phyloP scores from a whole-genome alignment of 768 basidiomycete genomes.

The Gymnopilus dilepis region DNA sequence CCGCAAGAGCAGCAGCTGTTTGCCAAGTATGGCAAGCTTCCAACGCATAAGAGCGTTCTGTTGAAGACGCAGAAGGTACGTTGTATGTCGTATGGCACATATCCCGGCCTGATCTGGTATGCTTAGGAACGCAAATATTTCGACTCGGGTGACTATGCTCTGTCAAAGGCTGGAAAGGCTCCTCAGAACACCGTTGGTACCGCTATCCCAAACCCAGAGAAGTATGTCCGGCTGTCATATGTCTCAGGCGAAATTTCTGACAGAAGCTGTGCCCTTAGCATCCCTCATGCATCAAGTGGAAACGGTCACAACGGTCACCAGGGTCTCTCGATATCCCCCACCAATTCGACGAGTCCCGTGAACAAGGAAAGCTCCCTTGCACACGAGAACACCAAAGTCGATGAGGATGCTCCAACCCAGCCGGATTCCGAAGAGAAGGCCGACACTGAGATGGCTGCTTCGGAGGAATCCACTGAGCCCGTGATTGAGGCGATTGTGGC shows the following conservation, averaged over 20 bases:
- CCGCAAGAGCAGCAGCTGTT: conserved; percentile 95
- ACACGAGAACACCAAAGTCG: conserved; percentile 41
- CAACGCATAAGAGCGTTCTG: conserved; percentile 90
- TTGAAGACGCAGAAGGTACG: conserved; percentile 94
- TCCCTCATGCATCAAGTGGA: conserved; percentile 84
- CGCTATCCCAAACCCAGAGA: conserved; percentile 97
- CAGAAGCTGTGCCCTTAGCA: conserved; percentile 51
- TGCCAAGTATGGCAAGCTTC: conserved; percentile 92
- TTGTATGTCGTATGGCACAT: conserved; percentile 13
- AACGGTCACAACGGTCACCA: conserved; percentile 54
- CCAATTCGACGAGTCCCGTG: conserved; percentile 66
- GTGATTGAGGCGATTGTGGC: conserved; percentile 5
- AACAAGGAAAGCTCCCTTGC: conserved; percentile 65
- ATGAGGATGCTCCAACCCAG: conserved; percentile 30
- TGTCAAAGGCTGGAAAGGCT: conserved; percentile 94
- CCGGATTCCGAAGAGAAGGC: conserved; percentile 13
- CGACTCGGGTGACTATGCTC: conserved; percentile 97
- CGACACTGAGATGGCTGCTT: conserved; percentile 5
- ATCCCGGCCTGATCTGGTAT: conserved; percentile 21
- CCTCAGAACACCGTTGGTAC: conserved; percentile 91
- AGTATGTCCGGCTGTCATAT: conserved; percentile 56
- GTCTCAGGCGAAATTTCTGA: conserved; percentile 22
- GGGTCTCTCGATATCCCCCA: conserved; percentile 75
- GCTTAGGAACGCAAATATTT: conserved; percentile 97
- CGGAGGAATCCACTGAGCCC: conserved; percentile 10